Percentiles rank a stretch among this genome's conserved stretches.
Evolutionary conservation across 176 grass and related monocot species (phyloP).

Genomic region (Lolium multiflorum): DNA sequence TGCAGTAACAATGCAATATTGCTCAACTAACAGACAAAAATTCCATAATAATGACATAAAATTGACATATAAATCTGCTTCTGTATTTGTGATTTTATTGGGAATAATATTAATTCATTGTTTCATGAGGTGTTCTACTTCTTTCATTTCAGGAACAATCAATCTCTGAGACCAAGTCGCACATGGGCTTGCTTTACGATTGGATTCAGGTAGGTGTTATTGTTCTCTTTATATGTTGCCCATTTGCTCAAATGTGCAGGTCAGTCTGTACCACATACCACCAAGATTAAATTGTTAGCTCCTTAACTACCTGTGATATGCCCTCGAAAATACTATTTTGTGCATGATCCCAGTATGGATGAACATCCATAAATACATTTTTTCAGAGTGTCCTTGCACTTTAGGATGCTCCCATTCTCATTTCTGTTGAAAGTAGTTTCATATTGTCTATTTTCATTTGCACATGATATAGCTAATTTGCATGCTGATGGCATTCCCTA

Average conservation of each 20-base stretch:
- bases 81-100: slow-evolving; percentile 24
- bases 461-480: neutral
- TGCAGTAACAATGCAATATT: neutral
- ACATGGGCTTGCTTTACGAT: slow-evolving; percentile 55
- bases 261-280: neutral
- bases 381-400: slow-evolving; percentile 23
- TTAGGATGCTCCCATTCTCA: neutral
- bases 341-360: slow-evolving; percentile 21
- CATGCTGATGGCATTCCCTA: neutral
- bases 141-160: slow-evolving; percentile 45
- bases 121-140: slow-evolving; percentile 23
- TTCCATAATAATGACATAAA: slow-evolving; percentile 22
- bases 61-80: slow-evolving; percentile 30
- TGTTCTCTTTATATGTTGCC: slow-evolving; percentile 29
- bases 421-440: slow-evolving; percentile 8
- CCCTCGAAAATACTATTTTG: neutral
- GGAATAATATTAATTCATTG: slow-evolving; percentile 20
- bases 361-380: neutral
- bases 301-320: slow-evolving; percentile 8
- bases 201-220: slow-evolving; percentile 64
- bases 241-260: slow-evolving; percentile 15
- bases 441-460: neutral
- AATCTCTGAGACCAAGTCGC: slow-evolving; percentile 40
- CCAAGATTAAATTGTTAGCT: neutral
- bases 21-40: slow-evolving; percentile 6